Conservation (phyloP, 768 basidiomycete species). For the Termitomyces sp. region DNA sequence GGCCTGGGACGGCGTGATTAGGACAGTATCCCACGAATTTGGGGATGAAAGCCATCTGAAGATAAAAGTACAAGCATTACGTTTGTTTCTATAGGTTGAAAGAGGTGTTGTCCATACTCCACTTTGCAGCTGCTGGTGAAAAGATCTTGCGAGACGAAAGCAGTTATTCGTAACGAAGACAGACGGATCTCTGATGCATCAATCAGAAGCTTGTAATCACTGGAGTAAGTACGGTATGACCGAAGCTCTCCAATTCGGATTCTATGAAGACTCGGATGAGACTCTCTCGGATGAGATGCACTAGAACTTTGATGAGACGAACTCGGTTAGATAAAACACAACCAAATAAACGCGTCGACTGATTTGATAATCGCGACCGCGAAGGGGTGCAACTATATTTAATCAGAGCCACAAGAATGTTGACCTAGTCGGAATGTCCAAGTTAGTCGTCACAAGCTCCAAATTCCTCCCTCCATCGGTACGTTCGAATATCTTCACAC, state of each 20-base stretch:
- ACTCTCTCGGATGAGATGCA: no score
- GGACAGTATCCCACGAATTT: no score
- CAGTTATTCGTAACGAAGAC: no score
- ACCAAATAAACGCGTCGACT: background rate
- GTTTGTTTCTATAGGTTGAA: background rate
- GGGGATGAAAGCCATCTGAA: no score
- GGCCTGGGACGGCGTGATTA: no score
- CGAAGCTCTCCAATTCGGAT: no score
- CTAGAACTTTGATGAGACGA: no score
- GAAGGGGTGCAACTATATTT: background rate
- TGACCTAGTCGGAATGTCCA: slow-evolving; percentile 42
- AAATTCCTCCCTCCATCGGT: slow-evolving; percentile 45
- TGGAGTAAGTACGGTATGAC: background rate
- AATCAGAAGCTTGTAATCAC: background rate
- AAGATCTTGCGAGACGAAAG: background rate
- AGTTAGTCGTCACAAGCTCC: slow-evolving; percentile 44
- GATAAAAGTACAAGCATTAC: background rate
- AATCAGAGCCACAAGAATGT: slow-evolving; percentile 44
- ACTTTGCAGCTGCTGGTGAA: background rate
- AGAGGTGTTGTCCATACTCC: background rate
- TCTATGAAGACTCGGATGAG: no score
- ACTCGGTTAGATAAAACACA: background rate
- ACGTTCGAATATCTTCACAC: slow-evolving; percentile 48
- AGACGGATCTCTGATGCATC: background rate
- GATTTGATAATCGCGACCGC: background rate